Evolutionary conservation across 108 stramenopile species (phyloP), one percentile per base, ranked within the genome.

Genomic region (Skeletonema costatum): DNA sequence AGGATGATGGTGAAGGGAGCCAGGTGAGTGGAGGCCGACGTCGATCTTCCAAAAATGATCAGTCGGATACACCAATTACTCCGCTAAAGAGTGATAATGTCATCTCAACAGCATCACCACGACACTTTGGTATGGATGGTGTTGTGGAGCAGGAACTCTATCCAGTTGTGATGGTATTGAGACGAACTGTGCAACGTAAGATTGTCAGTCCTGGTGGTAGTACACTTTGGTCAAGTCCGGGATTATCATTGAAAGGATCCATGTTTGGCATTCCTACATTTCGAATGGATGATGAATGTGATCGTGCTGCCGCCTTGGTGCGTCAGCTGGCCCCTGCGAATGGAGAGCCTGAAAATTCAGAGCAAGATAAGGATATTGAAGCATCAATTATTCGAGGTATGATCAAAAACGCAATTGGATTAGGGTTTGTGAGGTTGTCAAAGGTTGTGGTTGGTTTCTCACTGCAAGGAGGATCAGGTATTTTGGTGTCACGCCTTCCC

Each of bases 211-310:
- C 75, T 53, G 68, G 60, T 2, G 44, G 74, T 5, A 38, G 17
- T 32, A 75, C 46, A 25, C 53, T 44, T 13, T 76, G 82, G 82
- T 70, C 71, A 31, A 76, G 75, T 46, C 75, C 75, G 14, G 75
- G 82, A 5, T 42, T 76, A 29, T 76, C 75, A 41, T 51, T 82
- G 44, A 65, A 61, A 21, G 82, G 82, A 10, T 73, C 71, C 13
- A 64, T 82, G 39, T 76, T 85, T 60, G 84, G 84, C 9, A 69
- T 89, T 21, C 89, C 69, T 1, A 80, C 80, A 32, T 95, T 92
- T 72, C 86, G 95, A 59, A 75, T 96, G 76, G 95, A 96, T 81
- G 95, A 96, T 81, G 95, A 96, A 76, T 93, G 91, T 70, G 95
- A 93, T 80, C 83, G 92, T 21, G 93, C 95, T 30, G 73, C 87